Evolutionary conservation across 2,329 filamentous ascomycete species (phyloP).

Genomic region (Aspergillus tubingensis): DNA sequence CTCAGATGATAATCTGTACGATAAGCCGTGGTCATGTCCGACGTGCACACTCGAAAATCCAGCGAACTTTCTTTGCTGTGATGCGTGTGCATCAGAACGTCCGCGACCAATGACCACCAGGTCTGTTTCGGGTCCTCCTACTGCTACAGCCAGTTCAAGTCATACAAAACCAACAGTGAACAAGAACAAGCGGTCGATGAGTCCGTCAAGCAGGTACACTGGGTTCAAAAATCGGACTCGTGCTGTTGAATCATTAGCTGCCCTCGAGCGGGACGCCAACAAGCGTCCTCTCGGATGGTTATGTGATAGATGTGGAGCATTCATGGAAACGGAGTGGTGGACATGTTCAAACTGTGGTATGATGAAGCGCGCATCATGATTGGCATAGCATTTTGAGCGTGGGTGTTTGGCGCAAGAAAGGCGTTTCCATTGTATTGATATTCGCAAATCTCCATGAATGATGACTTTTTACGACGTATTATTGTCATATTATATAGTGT

Average conservation of each 20-base stretch:
- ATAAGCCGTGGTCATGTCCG: constrained; percentile 59
- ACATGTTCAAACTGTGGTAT: constrained; percentile 61
- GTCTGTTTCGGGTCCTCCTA: constrained; percentile 12
- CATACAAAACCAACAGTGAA: constrained; percentile 12
- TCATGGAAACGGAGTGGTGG: constrained; percentile 68
- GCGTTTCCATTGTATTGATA: not conserved
- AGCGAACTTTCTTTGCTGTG: constrained; percentile 60
- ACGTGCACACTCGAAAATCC: constrained; percentile 65
- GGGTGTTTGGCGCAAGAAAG: not conserved
- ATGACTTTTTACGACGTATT: not conserved
- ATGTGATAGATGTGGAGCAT: constrained; percentile 59
- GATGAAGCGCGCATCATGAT: constrained; percentile 57
- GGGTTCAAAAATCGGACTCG: constrained; percentile 33
- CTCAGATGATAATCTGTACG: constrained; percentile 34
- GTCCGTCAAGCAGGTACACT: constrained; percentile 16
- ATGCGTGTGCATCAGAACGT: constrained; percentile 60
- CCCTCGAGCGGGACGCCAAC: constrained; percentile 44
- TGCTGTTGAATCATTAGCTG: constrained; percentile 40
- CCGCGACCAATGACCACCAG: constrained; percentile 36
- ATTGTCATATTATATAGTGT: too few relatives aligned
- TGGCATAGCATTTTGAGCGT: not conserved
- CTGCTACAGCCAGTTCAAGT: not conserved
- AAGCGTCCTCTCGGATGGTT: constrained; percentile 59
- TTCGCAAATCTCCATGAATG: not conserved
- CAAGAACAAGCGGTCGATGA: constrained; percentile 27